A percentile compares a stretch with the other conserved stretches of the same genome.
Conservation (phyloP, 805 yeast species). For the Zygotorulaspora chibaensis region DNA sequence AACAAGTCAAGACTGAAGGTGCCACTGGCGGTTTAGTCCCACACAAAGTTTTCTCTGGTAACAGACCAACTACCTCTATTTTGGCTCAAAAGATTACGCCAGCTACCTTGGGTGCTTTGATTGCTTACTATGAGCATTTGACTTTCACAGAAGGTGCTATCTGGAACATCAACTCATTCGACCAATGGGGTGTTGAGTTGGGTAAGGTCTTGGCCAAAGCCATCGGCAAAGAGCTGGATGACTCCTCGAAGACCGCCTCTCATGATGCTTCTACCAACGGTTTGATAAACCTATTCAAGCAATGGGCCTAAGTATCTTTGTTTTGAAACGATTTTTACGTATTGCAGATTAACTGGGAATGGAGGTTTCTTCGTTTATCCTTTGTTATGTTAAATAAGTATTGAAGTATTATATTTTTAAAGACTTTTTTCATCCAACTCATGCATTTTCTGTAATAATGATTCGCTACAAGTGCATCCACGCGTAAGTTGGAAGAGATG, state of each 20-base stretch:
- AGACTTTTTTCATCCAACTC: too few species aligned
- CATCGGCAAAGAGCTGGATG: conserved; percentile 83
- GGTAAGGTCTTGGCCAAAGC: conserved; percentile 97
- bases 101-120: conserved; percentile 90
- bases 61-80: conserved; percentile 98
- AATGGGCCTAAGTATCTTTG: conserved; percentile 49
- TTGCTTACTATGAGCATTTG: conserved; percentile 96
- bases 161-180: conserved; percentile 99
- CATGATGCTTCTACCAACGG: conserved; percentile 93
- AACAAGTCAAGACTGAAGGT: conserved; percentile 83
- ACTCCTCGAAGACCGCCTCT: conserved; percentile 46
- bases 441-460: too few species aligned
- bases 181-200: conserved; percentile 99
- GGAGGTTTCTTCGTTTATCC: too few species aligned
- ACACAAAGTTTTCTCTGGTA: conserved; percentile 95
- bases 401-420: not conserved
- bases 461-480: too few species aligned
- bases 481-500: too few species aligned
- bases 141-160: conserved; percentile 98
- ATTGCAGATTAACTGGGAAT: not conserved
- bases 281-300: conserved; percentile 91
- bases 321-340: conserved; percentile 9
- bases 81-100: conserved; percentile 95
- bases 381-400: too few species aligned
- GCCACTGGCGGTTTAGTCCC: conserved; percentile 81